A percentile compares a stretch with the other conserved stretches of the same genome.
Evolutionary conservation across 2,329 filamentous ascomycete genomes (phyloP).

Genomic region (Berkeleyomyces rouxiae): DNA sequence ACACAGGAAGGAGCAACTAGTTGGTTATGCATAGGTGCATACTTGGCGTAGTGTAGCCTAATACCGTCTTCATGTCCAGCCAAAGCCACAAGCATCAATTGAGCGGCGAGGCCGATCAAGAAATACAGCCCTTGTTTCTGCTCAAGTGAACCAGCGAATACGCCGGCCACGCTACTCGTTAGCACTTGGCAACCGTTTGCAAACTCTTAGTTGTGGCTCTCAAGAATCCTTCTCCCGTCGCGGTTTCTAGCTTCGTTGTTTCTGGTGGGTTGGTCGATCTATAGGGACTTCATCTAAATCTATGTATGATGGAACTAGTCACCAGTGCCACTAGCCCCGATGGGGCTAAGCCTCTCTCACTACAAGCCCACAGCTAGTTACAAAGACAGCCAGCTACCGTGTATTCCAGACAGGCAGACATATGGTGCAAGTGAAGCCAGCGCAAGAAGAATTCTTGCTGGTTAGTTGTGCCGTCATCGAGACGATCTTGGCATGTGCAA

Average conservation of each 20-base stretch:
- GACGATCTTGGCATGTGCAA: too few species aligned
- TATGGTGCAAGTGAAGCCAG: too few species aligned
- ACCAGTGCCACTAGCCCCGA: too few species aligned
- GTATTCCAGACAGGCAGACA: too few species aligned
- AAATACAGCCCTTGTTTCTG: not conserved
- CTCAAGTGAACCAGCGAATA: not conserved
- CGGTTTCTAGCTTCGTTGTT: not conserved
- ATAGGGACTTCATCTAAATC: not conserved
- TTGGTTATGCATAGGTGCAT: too few species aligned
- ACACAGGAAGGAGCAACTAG: too few species aligned
- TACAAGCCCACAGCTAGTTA: too few species aligned
- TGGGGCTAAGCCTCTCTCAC: too few species aligned
- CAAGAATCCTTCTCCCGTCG: not conserved
- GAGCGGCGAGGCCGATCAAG: not conserved
- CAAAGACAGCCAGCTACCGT: too few species aligned
- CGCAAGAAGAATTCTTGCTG: too few species aligned
- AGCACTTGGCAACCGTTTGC: not conserved
- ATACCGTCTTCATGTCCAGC: not conserved
- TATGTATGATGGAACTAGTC: too few species aligned
- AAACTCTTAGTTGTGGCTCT: not conserved
- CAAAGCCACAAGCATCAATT: not conserved
- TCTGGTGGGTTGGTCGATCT: not conserved
- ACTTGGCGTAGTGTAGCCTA: not conserved
- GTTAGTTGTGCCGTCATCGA: too few species aligned
- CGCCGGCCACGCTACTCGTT: not conserved